Evolutionary conservation across 2,329 filamentous ascomycete species (phyloP).

Genomic region (Trichoderma sp.): DNA sequence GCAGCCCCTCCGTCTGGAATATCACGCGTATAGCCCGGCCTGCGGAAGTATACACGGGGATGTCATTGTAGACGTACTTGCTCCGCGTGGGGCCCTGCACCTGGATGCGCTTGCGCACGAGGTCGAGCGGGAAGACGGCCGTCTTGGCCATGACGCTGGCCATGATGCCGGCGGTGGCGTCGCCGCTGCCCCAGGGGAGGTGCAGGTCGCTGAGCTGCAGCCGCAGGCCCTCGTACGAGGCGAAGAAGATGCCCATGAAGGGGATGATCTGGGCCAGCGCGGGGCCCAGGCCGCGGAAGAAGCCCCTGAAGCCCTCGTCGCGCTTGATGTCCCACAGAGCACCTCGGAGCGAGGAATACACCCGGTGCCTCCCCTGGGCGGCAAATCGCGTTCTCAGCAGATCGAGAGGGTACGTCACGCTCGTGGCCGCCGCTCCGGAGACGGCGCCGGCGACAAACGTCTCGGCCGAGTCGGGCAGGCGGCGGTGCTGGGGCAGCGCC

Average conservation of each 20-base stretch:
- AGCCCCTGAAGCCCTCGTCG: slow-evolving; percentile 75
- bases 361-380: slow-evolving; percentile 78
- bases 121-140: slow-evolving; percentile 86
- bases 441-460: slow-evolving; percentile 82
- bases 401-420: slow-evolving; percentile 87
- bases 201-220: slow-evolving; percentile 56
- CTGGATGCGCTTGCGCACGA: slow-evolving; percentile 89
- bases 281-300: slow-evolving; percentile 84
- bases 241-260: slow-evolving; percentile 97
- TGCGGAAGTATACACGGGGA: slow-evolving; percentile 77
- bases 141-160: slow-evolving; percentile 86
- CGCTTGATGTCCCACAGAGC: slow-evolving; percentile 72
- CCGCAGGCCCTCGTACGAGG: slow-evolving; percentile 78
- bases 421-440: slow-evolving; percentile 81
- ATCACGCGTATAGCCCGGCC: slow-evolving; percentile 68
- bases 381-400: slow-evolving; percentile 92
- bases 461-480: slow-evolving; percentile 67
- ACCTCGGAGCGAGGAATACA: slow-evolving; percentile 72
- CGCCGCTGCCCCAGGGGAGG: slow-evolving; percentile 72
- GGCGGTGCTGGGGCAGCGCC: slow-evolving; percentile 37
- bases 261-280: slow-evolving; percentile 86
- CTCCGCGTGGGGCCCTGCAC: slow-evolving; percentile 86
- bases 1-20: slow-evolving; percentile 68
- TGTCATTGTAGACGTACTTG: slow-evolving; percentile 81
- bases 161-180: slow-evolving; percentile 78